These are phyloP conservation scores for Aurantiochytrium sp. DNA, from an alignment of 108 stramenopile species.

Conservation along the genomic window DNA sequence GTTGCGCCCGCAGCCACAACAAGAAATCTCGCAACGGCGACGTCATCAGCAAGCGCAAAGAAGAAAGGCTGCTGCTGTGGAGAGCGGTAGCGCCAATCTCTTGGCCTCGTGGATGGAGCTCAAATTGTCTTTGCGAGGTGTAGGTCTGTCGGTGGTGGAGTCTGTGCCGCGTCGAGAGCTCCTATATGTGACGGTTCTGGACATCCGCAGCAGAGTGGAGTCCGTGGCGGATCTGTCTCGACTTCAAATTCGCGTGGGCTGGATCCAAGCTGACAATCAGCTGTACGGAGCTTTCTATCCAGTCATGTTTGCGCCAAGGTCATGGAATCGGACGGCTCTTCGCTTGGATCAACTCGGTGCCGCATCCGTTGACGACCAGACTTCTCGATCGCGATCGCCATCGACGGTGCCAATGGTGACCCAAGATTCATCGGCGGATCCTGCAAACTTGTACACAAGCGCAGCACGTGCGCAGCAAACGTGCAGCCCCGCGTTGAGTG, in stretches of 20 bases:
- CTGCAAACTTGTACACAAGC: not conserved
- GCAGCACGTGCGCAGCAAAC: not conserved
- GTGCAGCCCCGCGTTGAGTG: not conserved
- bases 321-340: not conserved
- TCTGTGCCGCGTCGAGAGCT: not conserved
- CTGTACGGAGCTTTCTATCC: not conserved
- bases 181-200: not conserved
- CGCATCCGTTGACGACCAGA: not conserved
- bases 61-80: not conserved
- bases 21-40: not conserved
- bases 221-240: not conserved
- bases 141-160: not conserved
- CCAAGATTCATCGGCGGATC: not conserved
- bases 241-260: not conserved
- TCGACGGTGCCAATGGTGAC: not conserved
- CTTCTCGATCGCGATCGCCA: not conserved
- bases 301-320: not conserved
- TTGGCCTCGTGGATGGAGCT: not conserved
- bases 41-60: too few species aligned
- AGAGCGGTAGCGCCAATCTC: not conserved
- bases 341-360: not conserved
- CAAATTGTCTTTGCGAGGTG: not conserved
- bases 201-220: not conserved
- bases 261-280: slow-evolving; percentile 9
- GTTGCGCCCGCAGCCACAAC: not conserved